A percentile compares a stretch with the other conserved stretches of the same genome.
These are phyloP conservation scores for Zalaria obscura DNA, from an alignment of 2,329 filamentous ascomycete genomes.

Conservation along the genomic window DNA sequence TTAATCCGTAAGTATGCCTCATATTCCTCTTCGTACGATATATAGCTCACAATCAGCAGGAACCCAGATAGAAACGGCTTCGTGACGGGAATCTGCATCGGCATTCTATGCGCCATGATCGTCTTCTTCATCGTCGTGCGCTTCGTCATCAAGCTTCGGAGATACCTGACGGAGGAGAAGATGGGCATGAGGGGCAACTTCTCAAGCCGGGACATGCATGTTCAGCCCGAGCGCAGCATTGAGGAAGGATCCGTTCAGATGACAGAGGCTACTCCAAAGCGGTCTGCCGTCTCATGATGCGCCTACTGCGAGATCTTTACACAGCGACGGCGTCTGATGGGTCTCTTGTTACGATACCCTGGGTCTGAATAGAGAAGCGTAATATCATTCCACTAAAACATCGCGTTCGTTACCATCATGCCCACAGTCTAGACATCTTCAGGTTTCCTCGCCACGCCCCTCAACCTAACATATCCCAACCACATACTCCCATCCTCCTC, in stretches of 20 bases:
- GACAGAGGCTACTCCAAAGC: no score
- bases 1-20: conserved; percentile 39
- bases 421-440: no score
- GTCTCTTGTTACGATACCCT: no score
- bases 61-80: conserved; percentile 24
- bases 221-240: not conserved
- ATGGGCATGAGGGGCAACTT: conserved; percentile 26
- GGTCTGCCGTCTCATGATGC: no score
- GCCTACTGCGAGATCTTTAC: no score
- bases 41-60: not conserved
- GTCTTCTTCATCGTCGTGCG: conserved; percentile 27
- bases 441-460: conserved; percentile 23
- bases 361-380: no score
- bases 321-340: no score
- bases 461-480: conserved; percentile 32
- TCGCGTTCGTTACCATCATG: no score
- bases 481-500: conserved; percentile 42
- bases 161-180: conserved; percentile 30
- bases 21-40: not conserved
- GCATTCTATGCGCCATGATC: conserved; percentile 24
- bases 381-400: no score
- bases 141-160: conserved; percentile 22
- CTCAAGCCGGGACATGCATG: conserved; percentile 9
- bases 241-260: not conserved
- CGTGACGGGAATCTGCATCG: conserved; percentile 51